Evolutionary conservation across 352 stramenopile species (phyloP), one percentile per base, ranked within the genome.

Genomic region (Pythium dissimile): DNA sequence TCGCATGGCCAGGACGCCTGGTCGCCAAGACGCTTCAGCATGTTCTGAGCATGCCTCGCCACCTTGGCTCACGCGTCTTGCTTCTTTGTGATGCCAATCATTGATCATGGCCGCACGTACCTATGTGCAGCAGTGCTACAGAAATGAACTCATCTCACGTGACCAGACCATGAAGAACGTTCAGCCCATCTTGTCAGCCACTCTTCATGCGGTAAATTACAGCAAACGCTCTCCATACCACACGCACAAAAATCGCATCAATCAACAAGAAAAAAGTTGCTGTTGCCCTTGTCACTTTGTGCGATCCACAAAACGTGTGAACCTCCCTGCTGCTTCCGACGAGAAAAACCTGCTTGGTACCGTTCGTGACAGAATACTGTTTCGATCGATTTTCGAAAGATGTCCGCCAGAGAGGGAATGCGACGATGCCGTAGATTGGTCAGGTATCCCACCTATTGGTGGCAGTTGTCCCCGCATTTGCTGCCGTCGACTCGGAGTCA

Each of bases 101-200:
- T 51, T 3, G 26, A 13, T 35, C 12, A 13, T 24, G 28, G 3
- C 24, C 10, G 20, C 10, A 23, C 20, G n/a, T 23, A 24, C 34
- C 30, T 16, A 18, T 6, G 21, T 15, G 18, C 11, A 1, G 26
- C 10, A 1, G 16, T 31, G 6, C 26, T 52, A 5, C 1, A 18
- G 32, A 46, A 45, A 24, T 24, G 34, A 35, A 50, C 38, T 24
- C 51, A 49, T 59, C 51, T 50, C 51, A 18, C 38, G 51, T 59
- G 51, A 50, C 31, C 28, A 58, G 37, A 59, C 51, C 46, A 34
- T 13, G 8, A 37, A 37, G 31, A n/a, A 8, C 38, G 15, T 12
- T 52, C 27, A 39, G n/a, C 12, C 16, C 46, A 44, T 41, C 46
- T 54, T 43, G 39, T 41, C 34, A 16, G 34, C 7, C 34, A 41